These are phyloP conservation scores for Hypoxylon sp. DNA, from an alignment of 2,329 filamentous ascomycete species.

Conservation along the genomic window DNA sequence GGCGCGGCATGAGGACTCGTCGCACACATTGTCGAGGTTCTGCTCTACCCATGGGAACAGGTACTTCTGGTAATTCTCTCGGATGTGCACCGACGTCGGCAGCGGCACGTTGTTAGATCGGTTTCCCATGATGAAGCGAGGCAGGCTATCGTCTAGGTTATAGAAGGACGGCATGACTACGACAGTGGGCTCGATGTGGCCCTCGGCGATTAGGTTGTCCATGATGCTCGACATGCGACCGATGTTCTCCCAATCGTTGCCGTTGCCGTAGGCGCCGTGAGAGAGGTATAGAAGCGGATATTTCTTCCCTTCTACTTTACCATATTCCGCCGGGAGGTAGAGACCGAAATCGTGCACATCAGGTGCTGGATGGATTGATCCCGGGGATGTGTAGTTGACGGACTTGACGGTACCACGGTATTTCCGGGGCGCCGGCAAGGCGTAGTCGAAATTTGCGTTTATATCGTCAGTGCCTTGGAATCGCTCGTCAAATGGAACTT, in stretches of 20 bases:
- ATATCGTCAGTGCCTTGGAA: slow-evolving; percentile 47
- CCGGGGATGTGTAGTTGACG: slow-evolving; percentile 53
- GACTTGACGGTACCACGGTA: slow-evolving; percentile 48
- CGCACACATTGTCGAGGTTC: slow-evolving; percentile 46
- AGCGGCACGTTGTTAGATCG: slow-evolving; percentile 34
- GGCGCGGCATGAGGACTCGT: slow-evolving; percentile 47
- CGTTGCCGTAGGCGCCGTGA: slow-evolving; percentile 52
- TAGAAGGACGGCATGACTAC: slow-evolving; percentile 53
- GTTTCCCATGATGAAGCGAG: slow-evolving; percentile 49
- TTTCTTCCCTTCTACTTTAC: slow-evolving; percentile 40
- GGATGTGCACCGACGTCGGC: slow-evolving; percentile 42
- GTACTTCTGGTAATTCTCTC: slow-evolving; percentile 50
- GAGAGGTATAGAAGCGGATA: slow-evolving; percentile 53
- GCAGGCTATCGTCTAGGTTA: slow-evolving; percentile 47
- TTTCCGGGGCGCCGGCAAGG: slow-evolving; percentile 40
- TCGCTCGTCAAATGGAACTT: slow-evolving; percentile 50
- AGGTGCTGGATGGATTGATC: slow-evolving; percentile 51
- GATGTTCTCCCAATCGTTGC: slow-evolving; percentile 53
- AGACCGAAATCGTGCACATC: slow-evolving; percentile 51
- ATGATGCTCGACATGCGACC: slow-evolving; percentile 51
- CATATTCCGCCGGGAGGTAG: slow-evolving; percentile 52
- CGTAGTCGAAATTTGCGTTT: slow-evolving; percentile 49
- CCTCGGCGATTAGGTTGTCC: slow-evolving; percentile 52
- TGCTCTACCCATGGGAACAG: slow-evolving; percentile 52
- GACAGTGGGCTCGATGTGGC: slow-evolving; percentile 51